phyloP scores from a whole-genome alignment of 1,284 basidiomycete genomes.

The Neonothopanus nambi region DNA sequence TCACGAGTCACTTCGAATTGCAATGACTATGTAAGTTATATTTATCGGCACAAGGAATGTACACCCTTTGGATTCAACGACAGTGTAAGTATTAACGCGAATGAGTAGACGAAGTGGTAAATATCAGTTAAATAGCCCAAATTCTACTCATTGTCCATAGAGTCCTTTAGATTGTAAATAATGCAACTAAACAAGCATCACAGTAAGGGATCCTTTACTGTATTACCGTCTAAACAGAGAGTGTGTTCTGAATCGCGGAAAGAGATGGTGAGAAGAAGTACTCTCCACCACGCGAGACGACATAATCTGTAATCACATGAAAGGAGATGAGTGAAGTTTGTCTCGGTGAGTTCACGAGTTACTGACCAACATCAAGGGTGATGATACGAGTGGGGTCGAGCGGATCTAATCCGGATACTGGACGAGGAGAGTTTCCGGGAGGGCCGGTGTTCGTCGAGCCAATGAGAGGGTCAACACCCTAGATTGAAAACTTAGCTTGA shows the following conservation, averaged over 20 bases:
- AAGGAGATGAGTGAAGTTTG: neutral
- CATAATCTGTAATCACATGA: conserved; percentile 23
- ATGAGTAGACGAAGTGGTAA: too few relatives aligned
- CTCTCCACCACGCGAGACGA: conserved; percentile 34
- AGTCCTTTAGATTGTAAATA: too few relatives aligned
- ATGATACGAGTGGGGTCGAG: neutral
- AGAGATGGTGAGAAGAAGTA: conserved; percentile 40
- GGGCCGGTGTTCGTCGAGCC: conserved; percentile 10
- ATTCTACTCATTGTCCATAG: too few relatives aligned
- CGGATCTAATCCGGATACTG: conserved; percentile 23
- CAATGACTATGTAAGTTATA: too few relatives aligned
- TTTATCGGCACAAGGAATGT: too few relatives aligned
- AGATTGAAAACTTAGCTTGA: neutral
- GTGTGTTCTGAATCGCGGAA: conserved; percentile 19
- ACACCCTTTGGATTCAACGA: too few relatives aligned
- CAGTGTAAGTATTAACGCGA: too few relatives aligned
- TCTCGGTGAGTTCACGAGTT: neutral
- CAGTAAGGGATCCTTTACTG: too few relatives aligned
- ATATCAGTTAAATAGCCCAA: too few relatives aligned
- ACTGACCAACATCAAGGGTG: conserved; percentile 10
- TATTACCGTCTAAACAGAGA: neutral
- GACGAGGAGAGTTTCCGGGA: conserved; percentile 5
- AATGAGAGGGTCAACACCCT: conserved; percentile 28
- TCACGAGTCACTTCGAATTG: too few relatives aligned
- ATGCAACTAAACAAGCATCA: too few relatives aligned